Base-by-base conservation (phyloP, 2,329 filamentous ascomycete genomes). In the Arthrinium phaeospermum region DNA sequence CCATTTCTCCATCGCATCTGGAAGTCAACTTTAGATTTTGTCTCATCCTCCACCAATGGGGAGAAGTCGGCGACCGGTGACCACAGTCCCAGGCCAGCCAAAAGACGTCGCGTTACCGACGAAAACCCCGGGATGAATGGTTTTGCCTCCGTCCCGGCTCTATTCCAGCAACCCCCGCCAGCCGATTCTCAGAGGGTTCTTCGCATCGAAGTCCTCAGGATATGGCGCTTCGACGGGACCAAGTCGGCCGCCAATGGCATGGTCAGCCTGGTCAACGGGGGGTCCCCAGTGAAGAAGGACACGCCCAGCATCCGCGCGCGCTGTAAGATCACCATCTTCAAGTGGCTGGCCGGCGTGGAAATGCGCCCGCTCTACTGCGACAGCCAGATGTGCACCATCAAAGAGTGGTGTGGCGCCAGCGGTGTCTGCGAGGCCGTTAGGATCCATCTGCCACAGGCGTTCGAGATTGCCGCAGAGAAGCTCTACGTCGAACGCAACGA, bases 1-100 rank as follows among this genome's bases (percentile, higher is more conserved):
- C 87, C 88, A 73, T 90, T 87, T 79, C 85, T 89, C 73, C 86
- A 88, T 75, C 85, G 87, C 78, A 88, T 86, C 78, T 89, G 86
- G 86, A 82, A 85, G 74, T 84, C 82, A 74, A 84, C 83, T 68
- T 81, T 87, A 78, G 84, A 84, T 73, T 87, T 87, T 85, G 85
- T 85, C 70, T 84, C 81, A 19, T 84, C 83, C 49, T 81, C 81
- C 69, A 77, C 81, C 71, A 80, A 80, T 76, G 78, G 79, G 77
- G 81, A 83, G 73, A 81, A 83, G 74, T 75, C 79, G 72, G 78
- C 78, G 72, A 79, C 80, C 67, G 83, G 83, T 71, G 81, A 83
- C 61, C 78, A 82, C 34, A 78, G 80, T 72, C 75, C 75, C 47
- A 85, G 84, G 67, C 81, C 86, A 12, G 77, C 82, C 71, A 90